These are phyloP conservation scores for Cercospora canescens DNA, from an alignment of 2,329 filamentous ascomycete genomes.

Conservation along the genomic window DNA sequence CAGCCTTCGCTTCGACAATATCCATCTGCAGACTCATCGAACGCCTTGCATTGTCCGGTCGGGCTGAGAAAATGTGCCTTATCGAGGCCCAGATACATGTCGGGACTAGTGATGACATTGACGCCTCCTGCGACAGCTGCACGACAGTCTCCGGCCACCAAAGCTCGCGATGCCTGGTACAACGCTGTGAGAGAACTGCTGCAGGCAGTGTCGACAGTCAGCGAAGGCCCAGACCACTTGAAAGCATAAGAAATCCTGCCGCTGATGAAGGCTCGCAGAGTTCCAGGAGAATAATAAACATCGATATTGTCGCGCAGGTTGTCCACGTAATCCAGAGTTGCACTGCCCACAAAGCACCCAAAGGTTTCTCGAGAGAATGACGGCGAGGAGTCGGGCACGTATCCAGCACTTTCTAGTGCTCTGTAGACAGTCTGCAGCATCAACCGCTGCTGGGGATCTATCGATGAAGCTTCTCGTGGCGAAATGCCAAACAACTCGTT, in stretches of 20 bases:
- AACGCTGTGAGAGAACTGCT: conserved; percentile 12
- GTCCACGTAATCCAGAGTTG: conserved; percentile 12
- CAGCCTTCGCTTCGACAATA: conserved; percentile 39
- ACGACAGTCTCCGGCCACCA: conserved; percentile 11
- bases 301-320: conserved; percentile 13
- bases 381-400: conserved; percentile 11
- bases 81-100: conserved; percentile 20
- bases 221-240: conserved; percentile 17
- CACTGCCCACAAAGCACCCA: conserved; percentile 12
- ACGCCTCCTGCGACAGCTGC: conserved; percentile 17
- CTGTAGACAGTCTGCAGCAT: conserved; percentile 8
- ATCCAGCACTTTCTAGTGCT: conserved; percentile 15
- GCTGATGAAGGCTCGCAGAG: conserved; percentile 11
- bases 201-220: conserved; percentile 18
- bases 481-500: conserved; percentile 13
- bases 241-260: conserved; percentile 14
- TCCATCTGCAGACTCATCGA: conserved; percentile 36
- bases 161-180: conserved; percentile 10
- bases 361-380: conserved; percentile 12
- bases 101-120: conserved; percentile 20
- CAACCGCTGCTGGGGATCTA: conserved; percentile 17
- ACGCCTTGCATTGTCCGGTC: conserved; percentile 33
- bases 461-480: conserved; percentile 15
- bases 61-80: conserved; percentile 20
- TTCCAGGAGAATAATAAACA: conserved; percentile 14